phyloP scores from a whole-genome alignment of 441 rosid species.

The Bocquillonia castaneifolia region DNA sequence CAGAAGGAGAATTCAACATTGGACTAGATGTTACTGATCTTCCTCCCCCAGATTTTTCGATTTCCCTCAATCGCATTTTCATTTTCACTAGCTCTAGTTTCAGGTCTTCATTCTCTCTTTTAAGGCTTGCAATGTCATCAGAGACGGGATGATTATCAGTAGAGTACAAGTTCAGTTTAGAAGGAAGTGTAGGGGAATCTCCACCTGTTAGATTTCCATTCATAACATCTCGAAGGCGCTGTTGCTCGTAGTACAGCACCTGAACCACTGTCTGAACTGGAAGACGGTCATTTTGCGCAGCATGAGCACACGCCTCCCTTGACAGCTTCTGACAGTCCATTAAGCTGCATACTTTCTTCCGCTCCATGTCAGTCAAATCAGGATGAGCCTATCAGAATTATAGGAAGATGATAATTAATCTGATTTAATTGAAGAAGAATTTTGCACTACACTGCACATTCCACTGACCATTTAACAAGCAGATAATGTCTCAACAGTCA shows the following conservation, averaged over 20 bases:
- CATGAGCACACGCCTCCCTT: slow-evolving; percentile 91
- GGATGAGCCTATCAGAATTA: slow-evolving; percentile 77
- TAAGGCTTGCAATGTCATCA: slow-evolving; percentile 55
- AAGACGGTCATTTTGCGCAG: slow-evolving; percentile 82
- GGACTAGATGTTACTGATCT: slow-evolving; percentile 42
- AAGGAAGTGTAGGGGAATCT: slow-evolving; percentile 37
- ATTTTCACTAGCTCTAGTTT: slow-evolving; percentile 67
- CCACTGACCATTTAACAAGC: too few relatives aligned
- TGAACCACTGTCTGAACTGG: slow-evolving; percentile 92
- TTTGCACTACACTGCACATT: too few relatives aligned
- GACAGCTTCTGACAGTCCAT: slow-evolving; percentile 87
- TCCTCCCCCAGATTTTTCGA: slow-evolving; percentile 37
- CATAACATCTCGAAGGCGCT: slow-evolving; percentile 71
- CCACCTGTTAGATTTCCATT: slow-evolving; percentile 34
- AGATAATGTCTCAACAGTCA: too few relatives aligned
- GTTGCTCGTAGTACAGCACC: slow-evolving; percentile 89
- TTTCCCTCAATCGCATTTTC: slow-evolving; percentile 81
- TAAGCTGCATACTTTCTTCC: slow-evolving; percentile 79
- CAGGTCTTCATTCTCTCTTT: slow-evolving; percentile 74
- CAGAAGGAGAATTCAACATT: slow-evolving; percentile 26
- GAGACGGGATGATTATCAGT: slow-evolving; percentile 41
- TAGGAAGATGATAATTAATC: neutral
- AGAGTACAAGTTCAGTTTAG: slow-evolving; percentile 31
- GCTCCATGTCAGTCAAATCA: slow-evolving; percentile 73
- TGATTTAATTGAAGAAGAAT: neutral